phyloP scores from a whole-genome alignment of 768 basidiomycete genomes.

The Xerocomellus dryophilus region DNA sequence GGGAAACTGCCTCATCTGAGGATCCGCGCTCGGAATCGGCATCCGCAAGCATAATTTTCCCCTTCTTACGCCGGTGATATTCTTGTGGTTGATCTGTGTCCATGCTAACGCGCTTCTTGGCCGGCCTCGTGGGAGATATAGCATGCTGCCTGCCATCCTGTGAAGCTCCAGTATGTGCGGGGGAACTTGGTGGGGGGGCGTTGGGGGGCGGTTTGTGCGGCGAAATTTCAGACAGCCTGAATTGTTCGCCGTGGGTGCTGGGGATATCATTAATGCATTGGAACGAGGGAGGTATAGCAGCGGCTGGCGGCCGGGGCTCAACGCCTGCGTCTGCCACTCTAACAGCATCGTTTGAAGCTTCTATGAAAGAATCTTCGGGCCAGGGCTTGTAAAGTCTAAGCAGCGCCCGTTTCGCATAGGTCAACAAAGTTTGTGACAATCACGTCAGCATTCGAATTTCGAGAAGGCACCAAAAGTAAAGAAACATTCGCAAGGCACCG shows the following conservation, averaged over 20 bases:
- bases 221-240: conserved; percentile 54
- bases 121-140: conserved; percentile 40
- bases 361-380: conserved; percentile 14
- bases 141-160: conserved; percentile 21
- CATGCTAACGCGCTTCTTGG: conserved; percentile 48
- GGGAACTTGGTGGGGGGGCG: neutral
- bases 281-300: neutral
- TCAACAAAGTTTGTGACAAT: conserved; percentile 25
- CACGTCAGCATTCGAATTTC: conserved; percentile 24
- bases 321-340: conserved; percentile 2
- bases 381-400: conserved; percentile 31
- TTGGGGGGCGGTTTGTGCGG: conserved; percentile 32
- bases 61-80: conserved; percentile 30
- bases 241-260: conserved; percentile 12
- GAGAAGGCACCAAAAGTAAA: conserved; percentile 19
- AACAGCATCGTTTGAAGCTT: conserved; percentile 10
- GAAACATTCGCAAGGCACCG: conserved; percentile 23
- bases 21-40: conserved; percentile 16
- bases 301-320: conserved; percentile 7
- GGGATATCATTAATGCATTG: neutral
- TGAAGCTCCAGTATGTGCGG: conserved; percentile 12
- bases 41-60: conserved; percentile 22
- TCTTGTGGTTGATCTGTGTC: conserved; percentile 22
- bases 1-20: conserved; percentile 12
- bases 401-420: conserved; percentile 5